phyloP scores from a whole-genome alignment of 176 grass and related monocot genomes.

The Paspalum vaginatum region DNA sequence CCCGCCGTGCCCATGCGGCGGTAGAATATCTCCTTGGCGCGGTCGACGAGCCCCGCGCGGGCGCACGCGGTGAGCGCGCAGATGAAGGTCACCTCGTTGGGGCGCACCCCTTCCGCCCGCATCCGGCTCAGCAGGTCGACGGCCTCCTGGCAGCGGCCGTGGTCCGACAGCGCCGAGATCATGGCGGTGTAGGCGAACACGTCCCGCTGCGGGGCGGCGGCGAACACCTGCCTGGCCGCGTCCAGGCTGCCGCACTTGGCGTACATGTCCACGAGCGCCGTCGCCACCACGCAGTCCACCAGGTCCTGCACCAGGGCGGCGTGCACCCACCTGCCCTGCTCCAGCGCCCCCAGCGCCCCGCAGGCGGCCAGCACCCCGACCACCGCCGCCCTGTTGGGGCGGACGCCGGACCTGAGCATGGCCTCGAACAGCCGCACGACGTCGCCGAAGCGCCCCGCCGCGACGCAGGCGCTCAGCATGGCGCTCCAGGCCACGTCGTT shows the following conservation, averaged over 20 bases:
- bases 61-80: constrained; percentile 56
- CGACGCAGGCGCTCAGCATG: constrained; percentile 54
- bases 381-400: constrained; percentile 51
- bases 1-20: constrained; percentile 31
- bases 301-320: not conserved
- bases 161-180: constrained; percentile 64
- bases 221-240: constrained; percentile 51
- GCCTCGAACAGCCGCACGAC: constrained; percentile 48
- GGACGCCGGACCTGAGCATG: constrained; percentile 40
- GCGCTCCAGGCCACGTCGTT: constrained; percentile 63
- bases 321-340: constrained; percentile 71
- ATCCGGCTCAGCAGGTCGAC: constrained; percentile 45
- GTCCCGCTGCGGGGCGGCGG: constrained; percentile 29
- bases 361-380: constrained; percentile 48
- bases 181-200: constrained; percentile 68
- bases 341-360: constrained; percentile 60
- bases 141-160: constrained; percentile 44
- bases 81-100: constrained; percentile 72
- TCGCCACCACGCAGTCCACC: constrained; percentile 41
- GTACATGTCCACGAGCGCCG: constrained; percentile 80
- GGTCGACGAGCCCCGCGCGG: constrained; percentile 33
- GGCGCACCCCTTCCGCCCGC: constrained; percentile 50
- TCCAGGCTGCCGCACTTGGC: constrained; percentile 66
- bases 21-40: constrained; percentile 41
- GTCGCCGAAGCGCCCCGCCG: constrained; percentile 41